phyloP scores from a whole-genome alignment of 345 rosid species.

The Aquilaria yunnanensis region DNA sequence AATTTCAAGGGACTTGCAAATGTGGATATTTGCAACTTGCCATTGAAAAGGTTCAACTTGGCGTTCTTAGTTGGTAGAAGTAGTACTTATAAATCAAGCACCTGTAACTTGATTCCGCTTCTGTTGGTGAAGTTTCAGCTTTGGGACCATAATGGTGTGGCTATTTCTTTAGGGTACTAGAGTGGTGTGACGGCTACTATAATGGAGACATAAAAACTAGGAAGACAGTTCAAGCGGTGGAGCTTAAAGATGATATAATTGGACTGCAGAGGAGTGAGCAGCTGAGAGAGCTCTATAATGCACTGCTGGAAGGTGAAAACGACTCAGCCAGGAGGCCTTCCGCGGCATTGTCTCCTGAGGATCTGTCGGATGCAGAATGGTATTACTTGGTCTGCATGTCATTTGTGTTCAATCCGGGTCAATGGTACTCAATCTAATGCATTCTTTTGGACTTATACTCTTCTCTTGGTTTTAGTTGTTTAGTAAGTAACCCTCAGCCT shows the following conservation, averaged over 20 bases:
- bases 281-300: conserved; percentile 52
- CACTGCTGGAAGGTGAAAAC: conserved; percentile 50
- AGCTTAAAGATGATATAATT: conserved; percentile 39
- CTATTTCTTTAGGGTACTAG: conserved; percentile 39
- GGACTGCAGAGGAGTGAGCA: conserved; percentile 73
- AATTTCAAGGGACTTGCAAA: no score
- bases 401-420: conserved; percentile 35
- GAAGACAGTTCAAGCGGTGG: conserved; percentile 50
- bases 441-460: no score
- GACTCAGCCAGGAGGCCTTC: conserved; percentile 17
- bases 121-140: no score
- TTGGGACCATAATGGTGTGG: no score
- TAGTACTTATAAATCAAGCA: no score
- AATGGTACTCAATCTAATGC: conserved; percentile 45
- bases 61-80: no score
- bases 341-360: conserved; percentile 5
- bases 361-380: conserved; percentile 12
- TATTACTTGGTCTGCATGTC: conserved; percentile 18
- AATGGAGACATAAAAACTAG: conserved; percentile 85
- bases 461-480: no score
- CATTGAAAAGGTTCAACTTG: no score
- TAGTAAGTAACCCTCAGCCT: no score
- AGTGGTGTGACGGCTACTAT: conserved; percentile 78
- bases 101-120: no score
- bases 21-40: no score